Evolutionary conservation across 1,284 basidiomycete species (phyloP), one percentile per base, ranked within the genome.

Genomic region (Pyrrhoderma noxium): DNA sequence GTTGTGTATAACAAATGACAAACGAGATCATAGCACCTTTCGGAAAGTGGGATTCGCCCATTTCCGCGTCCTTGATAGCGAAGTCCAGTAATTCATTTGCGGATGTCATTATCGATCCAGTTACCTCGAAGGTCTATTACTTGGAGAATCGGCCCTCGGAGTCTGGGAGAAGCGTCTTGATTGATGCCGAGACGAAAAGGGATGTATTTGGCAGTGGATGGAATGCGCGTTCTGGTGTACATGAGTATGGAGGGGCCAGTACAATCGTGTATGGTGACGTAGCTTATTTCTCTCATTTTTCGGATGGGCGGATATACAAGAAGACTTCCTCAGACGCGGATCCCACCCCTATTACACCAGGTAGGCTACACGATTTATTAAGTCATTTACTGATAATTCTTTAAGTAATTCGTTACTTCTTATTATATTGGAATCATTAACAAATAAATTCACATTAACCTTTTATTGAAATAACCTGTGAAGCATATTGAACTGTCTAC

Each of bases 121-220:
- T 74, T 21, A 77, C 74, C 2, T 68, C 68, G 2, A 65, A 65
- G 5, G 62, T 83, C 19, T 85, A 82, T 58, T 79, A 82, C 64
- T 59, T 83, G 46, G 85, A 88, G 60, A 68, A 65, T 8, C 65
- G 85, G 8, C 81, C 86, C 0, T 70, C 73, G 13, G 82, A 88
- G 59, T 70, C 65, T 11, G 77, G 85, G 5, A 69, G 84, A 1
- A 70, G 61, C 45, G 79, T 80, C 0, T 64, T 87, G 8, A 76
- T 86, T 34, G 68, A 79, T 39, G 73, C 72, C 0, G 57, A 65
- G 19, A 67, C 66, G 3, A 68, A 69, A 16, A 61, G 61, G 36
- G 81, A 84, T 58, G 64, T 82, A 1, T 67, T 80, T 21, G 75
- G 73, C 2, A 59, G 65, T 40, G 66, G 66, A 2, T 84, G 72